Base-by-base conservation (phyloP, 2,329 filamentous ascomycete genomes). In the Mycosphaerella sp. region DNA sequence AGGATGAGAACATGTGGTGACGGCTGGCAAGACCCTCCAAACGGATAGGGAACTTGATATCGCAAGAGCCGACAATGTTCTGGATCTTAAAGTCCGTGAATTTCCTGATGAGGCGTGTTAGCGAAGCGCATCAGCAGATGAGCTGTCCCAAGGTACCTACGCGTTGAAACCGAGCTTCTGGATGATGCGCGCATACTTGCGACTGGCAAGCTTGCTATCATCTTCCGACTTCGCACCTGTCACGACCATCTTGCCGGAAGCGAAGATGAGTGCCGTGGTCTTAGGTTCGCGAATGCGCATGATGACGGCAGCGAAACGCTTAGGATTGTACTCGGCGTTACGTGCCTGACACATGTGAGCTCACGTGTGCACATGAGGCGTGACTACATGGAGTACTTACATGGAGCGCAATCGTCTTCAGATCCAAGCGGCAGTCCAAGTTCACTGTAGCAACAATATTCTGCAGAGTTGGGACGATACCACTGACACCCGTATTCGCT, bases 41-140 rank as follows among this genome's bases (percentile, higher is more conserved):
- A 63, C 93, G 89, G 66, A 98, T 96, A 51, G 93, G 93, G 77
- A 98, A 98, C 80, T 96, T 96, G 80, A 98, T 96, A 71, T 98
- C 93, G 74, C 92, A 97, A 57, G 90, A 95, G 61, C 93, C 93
- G 63, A 98, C 93, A 62, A 98, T 97, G 75, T 98, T 98, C 79
- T 96, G 91, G 68, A 98, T 98, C 82, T 97, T 98, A 78, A 98
- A 98, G 73, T 98, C 93, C 63, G 91, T 96, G 75, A 98, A 97
- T 82, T 96, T 96, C 14, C 14, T 17, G 14, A 42, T 45, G 50
- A 5, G 34, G 17, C 42, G 12, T 4, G 34, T 52, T 32, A 52
- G 50, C 43, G 43, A 12, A 5, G 51, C 31, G 23, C 49, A 49
- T 45, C 44, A 51, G 32, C 40, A 23, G 48, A 50, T 45, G 43